Percentiles rank a stretch among this genome's conserved stretches.
Conservation (phyloP, 306 rosid genomes). For the Vachellia pachyceras region DNA sequence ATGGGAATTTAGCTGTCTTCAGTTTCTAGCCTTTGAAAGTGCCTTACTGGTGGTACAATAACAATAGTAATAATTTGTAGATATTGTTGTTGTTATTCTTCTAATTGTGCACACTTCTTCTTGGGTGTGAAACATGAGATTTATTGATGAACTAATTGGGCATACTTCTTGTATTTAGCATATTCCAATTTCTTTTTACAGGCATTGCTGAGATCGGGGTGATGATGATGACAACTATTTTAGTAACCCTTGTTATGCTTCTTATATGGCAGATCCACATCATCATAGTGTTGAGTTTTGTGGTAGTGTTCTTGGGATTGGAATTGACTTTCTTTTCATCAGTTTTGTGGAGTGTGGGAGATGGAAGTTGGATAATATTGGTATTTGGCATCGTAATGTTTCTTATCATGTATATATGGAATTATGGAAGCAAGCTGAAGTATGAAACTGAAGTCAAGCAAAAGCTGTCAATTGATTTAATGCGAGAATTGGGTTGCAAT, state of each 20-base stretch:
- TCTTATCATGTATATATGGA: conserved; percentile 88
- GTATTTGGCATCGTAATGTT: conserved; percentile 86
- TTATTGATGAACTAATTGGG: too few relatives aligned
- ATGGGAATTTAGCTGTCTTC: conserved; percentile 4
- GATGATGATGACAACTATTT: conserved; percentile 95
- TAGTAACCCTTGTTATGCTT: conserved; percentile 95
- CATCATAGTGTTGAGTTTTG: conserved; percentile 68
- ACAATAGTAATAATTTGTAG: neutral
- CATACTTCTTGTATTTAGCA: conserved; percentile 13
- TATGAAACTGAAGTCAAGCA: conserved; percentile 96
- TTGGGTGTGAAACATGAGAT: too few relatives aligned
- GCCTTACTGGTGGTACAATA: neutral
- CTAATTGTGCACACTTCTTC: too few relatives aligned
- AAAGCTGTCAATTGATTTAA: conserved; percentile 87
- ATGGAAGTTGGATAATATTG: conserved; percentile 99
- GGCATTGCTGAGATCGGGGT: conserved; percentile 98
- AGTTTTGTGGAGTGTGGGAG: conserved; percentile 84
- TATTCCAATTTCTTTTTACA: conserved; percentile 49
- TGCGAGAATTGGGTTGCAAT: conserved; percentile 88
- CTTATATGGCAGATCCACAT: conserved; percentile 97
- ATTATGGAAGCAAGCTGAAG: conserved; percentile 95
- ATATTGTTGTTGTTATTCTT: too few relatives aligned
- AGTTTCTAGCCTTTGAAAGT: conserved; percentile 15
- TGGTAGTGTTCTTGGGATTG: conserved; percentile 81
- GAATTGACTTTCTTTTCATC: conserved; percentile 90